Evolutionary conservation across 371 early-diverging fungal genomes (phyloP), one percentile per base, ranked within the genome.

Genomic region (Haplosporangium sp.): DNA sequence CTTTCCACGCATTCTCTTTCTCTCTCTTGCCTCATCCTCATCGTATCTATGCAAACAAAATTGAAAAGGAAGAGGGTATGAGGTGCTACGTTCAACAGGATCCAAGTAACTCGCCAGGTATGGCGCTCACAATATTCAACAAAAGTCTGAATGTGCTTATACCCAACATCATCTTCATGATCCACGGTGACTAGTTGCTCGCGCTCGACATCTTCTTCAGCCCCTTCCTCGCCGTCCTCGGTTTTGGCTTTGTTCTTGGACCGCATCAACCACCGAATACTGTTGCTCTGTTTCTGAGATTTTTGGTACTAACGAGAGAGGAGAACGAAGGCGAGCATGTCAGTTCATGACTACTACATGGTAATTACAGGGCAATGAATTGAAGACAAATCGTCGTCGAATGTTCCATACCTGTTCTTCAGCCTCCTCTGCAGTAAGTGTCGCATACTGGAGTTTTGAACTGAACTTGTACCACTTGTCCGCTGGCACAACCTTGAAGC

Each of bases 381-480:
- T n/a, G n/a, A n/a, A n/a, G n/a, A n/a, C n/a, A n/a, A n/a, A n/a
- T n/a, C n/a, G n/a, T n/a, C n/a, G n/a, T n/a, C n/a, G n/a, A n/a
- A n/a, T n/a, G n/a, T n/a, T n/a, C n/a, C n/a, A 58, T 86, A 96
- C 90, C 83, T 90, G 90, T 67, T 92, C 95, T 75, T 98, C 98
- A 1, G 96, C 98, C 83, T 99, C 97, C 64, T 98, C 98, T 20
- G 92, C 62, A 0, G 96, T 91, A 40, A 97, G 82, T 0, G 94
- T 93, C 16, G 86, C 86, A 66, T 95, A 93, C 69, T 89, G 90
- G 47, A 94, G 84, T 80, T 93, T 94, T 21, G 90, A 87, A 42
- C 87, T 86, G 64, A 99, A 98, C 76, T 93, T 94, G 85, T 98
- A 98, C 95, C 95, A 96, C 60, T 93, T 88, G 64, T 93, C 86